These are phyloP conservation scores for Chloris gayana DNA, from an alignment of 176 grass and related monocot species.

Conservation along the genomic window DNA sequence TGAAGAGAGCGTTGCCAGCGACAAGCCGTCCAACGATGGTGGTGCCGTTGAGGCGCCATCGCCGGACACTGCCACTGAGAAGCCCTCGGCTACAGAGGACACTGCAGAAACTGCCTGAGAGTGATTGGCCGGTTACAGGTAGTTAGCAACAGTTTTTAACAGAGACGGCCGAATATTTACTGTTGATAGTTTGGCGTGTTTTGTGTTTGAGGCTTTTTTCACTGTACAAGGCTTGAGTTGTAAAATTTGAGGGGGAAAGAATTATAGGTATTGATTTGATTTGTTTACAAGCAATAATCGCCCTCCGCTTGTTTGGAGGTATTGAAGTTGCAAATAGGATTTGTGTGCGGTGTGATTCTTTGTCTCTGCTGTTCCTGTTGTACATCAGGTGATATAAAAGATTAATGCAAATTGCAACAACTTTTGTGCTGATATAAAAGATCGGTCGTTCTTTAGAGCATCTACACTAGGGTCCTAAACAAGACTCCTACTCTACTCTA, in stretches of 20 bases:
- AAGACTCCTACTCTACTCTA: too few species aligned
- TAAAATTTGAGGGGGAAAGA: slow-evolving; percentile 53
- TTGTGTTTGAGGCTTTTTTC: slow-evolving; percentile 25
- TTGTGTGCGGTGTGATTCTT: slow-evolving; percentile 27
- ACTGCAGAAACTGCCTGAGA: slow-evolving; percentile 21
- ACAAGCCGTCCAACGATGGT: background rate
- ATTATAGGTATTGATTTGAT: slow-evolving; percentile 44
- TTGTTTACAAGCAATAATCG: slow-evolving; percentile 42
- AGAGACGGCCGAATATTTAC: slow-evolving; percentile 11
- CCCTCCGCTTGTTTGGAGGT: slow-evolving; percentile 39
- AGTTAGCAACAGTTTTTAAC: slow-evolving; percentile 41
- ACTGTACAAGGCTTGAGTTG: slow-evolving; percentile 51
- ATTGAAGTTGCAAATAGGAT: slow-evolving; percentile 21
- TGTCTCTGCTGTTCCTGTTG: background rate
- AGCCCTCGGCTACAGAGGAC: slow-evolving; percentile 19
- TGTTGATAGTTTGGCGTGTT: slow-evolving; percentile 39
- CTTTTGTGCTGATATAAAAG: background rate
- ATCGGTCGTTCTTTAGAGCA: too few species aligned
- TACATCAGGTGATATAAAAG: slow-evolving; percentile 43
- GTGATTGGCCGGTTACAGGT: background rate
- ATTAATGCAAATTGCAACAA: slow-evolving; percentile 10
- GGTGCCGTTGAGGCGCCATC: background rate
- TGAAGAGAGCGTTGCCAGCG: background rate
- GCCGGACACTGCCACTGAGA: background rate
- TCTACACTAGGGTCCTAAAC: too few species aligned